These are phyloP conservation scores for Globisporangium barbulae DNA, from an alignment of 352 stramenopile genomes.

Conservation along the genomic window DNA sequence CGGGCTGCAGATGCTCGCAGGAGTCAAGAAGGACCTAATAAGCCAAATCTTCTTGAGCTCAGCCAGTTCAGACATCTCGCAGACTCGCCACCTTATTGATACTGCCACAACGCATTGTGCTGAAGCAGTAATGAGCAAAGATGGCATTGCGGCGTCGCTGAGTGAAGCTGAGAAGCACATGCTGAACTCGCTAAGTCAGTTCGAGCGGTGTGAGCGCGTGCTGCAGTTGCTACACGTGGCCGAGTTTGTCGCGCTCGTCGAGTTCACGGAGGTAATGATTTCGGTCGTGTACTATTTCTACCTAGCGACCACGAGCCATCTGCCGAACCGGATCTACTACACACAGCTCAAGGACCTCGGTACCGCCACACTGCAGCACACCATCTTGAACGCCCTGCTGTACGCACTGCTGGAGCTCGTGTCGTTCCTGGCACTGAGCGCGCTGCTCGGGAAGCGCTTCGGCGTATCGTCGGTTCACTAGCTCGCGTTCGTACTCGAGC, in stretches of 20 bases:
- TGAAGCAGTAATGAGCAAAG: neutral
- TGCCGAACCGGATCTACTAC: conserved; percentile 28
- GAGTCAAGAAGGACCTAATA: too few relatives aligned
- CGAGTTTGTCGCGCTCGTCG: conserved; percentile 16
- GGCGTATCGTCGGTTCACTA: conserved; percentile 21
- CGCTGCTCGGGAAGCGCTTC: conserved; percentile 18
- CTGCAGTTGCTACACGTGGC: conserved; percentile 11
- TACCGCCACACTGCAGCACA: neutral
- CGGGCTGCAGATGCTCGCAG: too few relatives aligned
- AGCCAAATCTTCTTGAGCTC: too few relatives aligned
- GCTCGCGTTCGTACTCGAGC: conserved; percentile 31
- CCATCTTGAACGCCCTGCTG: conserved; percentile 19
- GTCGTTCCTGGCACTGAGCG: conserved; percentile 30
- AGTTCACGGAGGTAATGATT: conserved; percentile 18
- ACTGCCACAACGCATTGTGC: neutral
- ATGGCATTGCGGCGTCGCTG: neutral
- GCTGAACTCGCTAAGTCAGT: neutral
- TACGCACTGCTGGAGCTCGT: conserved; percentile 32
- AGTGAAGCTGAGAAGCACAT: neutral
- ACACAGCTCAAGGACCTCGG: conserved; percentile 23
- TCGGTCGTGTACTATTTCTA: conserved; percentile 14
- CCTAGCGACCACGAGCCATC: conserved; percentile 12
- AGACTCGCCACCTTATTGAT: neutral
- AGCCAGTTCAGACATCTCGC: too few relatives aligned
- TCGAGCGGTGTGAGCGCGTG: neutral